A percentile compares a stretch with the other conserved stretches of the same genome.
Conservation (phyloP, 2,329 filamentous ascomycete genomes). For the Phyllosticta citribraziliensis region DNA sequence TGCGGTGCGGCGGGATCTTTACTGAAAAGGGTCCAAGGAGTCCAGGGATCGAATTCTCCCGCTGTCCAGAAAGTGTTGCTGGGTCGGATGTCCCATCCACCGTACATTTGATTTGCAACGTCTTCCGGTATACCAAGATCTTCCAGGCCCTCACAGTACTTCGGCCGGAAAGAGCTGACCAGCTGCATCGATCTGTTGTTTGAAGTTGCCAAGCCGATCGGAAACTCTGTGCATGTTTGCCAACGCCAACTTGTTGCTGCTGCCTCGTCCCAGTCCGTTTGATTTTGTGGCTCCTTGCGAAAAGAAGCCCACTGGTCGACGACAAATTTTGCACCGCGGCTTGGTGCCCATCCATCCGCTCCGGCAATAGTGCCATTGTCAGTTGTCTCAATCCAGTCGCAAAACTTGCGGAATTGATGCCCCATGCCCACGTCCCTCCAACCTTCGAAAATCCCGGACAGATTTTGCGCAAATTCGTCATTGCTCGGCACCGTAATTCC, state of each 20-base stretch:
- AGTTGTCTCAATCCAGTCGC: conserved; percentile 36
- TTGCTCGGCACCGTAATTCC: no score
- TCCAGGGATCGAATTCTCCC: conserved; percentile 45
- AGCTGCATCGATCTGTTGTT: conserved; percentile 40
- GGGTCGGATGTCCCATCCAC: conserved; percentile 43
- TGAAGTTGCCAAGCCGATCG: conserved; percentile 39
- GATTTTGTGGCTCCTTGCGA: no score
- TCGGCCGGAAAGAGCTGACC: conserved; percentile 19
- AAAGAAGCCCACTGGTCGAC: conserved; percentile 35
- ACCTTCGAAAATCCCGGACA: no score
- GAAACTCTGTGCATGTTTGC: conserved; percentile 45
- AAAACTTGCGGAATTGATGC: no score
- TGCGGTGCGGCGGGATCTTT: conserved; percentile 32
- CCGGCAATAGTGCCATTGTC: conserved; percentile 22
- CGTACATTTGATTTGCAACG: no score
- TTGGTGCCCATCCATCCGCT: conserved; percentile 32
- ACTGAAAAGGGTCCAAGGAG: conserved; percentile 36
- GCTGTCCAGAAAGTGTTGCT: conserved; percentile 43
- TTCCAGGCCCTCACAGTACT: no score
- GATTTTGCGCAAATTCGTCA: no score
- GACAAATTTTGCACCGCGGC: conserved; percentile 31
- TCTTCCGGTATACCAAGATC: no score
- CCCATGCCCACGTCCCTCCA: no score
- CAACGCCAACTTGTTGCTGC: conserved; percentile 42
- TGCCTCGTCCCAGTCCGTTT: no score